Conservation (phyloP, 2,329 filamentous ascomycete species). For the Lasiodiplodia citricola region DNA sequence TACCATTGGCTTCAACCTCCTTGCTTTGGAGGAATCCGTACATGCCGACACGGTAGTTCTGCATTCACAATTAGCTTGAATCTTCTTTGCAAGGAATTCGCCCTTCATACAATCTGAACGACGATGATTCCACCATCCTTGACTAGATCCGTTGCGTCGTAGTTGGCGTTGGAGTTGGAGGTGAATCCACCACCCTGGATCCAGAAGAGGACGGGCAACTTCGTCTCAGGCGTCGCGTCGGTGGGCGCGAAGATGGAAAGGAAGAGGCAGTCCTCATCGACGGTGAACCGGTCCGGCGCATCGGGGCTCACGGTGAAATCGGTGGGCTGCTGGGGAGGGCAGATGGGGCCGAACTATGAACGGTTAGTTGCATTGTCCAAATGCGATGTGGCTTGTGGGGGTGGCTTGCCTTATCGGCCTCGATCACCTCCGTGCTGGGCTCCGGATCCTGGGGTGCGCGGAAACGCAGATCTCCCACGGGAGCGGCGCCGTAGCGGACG, state of each 20-base stretch:
- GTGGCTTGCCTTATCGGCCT: neutral
- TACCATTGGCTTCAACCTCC: conserved; percentile 60
- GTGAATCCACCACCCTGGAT: conserved; percentile 64
- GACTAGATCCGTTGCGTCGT: conserved; percentile 62
- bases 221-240: conserved; percentile 39
- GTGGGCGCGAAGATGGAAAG: conserved; percentile 56
- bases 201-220: conserved; percentile 55
- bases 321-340: conserved; percentile 36
- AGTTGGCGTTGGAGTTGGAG: conserved; percentile 47
- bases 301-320: conserved; percentile 30
- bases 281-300: conserved; percentile 29
- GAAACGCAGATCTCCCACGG: conserved; percentile 58
- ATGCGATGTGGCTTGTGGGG: neutral
- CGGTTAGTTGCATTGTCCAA: neutral
- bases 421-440: conserved; percentile 26
- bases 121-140: conserved; percentile 65
- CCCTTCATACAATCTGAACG: conserved; percentile 50
- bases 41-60: conserved; percentile 64
- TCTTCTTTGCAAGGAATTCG: neutral
- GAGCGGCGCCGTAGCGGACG: conserved; percentile 62
- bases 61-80: neutral
- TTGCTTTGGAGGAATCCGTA: conserved; percentile 64
- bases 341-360: conserved; percentile 37
- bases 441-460: conserved; percentile 53
- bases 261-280: conserved; percentile 55